Base-by-base conservation (phyloP, 2,329 filamentous ascomycete species). In the Acarospora socialis region DNA sequence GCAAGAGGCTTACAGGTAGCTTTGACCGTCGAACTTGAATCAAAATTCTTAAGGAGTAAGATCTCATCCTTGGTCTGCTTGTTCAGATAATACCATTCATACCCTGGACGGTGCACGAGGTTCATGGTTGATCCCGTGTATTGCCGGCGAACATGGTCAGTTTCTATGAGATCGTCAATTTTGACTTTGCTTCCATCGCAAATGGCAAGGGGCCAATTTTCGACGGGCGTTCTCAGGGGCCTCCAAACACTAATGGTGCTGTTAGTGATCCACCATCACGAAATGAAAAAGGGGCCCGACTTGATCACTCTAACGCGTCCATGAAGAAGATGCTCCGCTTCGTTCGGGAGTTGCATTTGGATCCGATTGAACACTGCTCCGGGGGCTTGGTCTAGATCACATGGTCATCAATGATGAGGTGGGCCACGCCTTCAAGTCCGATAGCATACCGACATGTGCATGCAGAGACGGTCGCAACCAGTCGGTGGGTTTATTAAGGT, bases 41-140 rank as follows among this genome's bases (percentile, higher is more conserved):
- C 38, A 15, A 37, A 39, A 10, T 28, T 33, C 13, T 39, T 39
- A 5, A 40, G 22, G 5, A 40, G 10, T 7, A 31, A 19, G 15
- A 41, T 30, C 26, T 41, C 38, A 8, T 41, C 33, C 17, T 21
- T 29, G 10, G 30, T n/a, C 21, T 39, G 33, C 9, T 29, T 15
- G 9, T 28, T 36, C 14, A 36, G 18, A 28, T 39, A 41, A 20
- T 41, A 35, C 33, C 37, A 40, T 18, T 20, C 19, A 19, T 37
- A 32, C 12, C 20, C 21, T 10, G n/a, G 19, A 21, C 27, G 33
- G 14, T 27, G 29, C 16, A 30, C 25, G n/a, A 40, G n/a, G 17
- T 30, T 33, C 17, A 31, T 35, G 8, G 21, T 38, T 23, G 35
- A 31, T 9, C 32, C 36, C 5, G 22, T 24, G 24, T 38, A 24